Percentiles rank a stretch among this genome's conserved stretches.
These are phyloP conservation scores for Daedaleopsis nitida DNA, from an alignment of 768 basidiomycete genomes.

Conservation along the genomic window DNA sequence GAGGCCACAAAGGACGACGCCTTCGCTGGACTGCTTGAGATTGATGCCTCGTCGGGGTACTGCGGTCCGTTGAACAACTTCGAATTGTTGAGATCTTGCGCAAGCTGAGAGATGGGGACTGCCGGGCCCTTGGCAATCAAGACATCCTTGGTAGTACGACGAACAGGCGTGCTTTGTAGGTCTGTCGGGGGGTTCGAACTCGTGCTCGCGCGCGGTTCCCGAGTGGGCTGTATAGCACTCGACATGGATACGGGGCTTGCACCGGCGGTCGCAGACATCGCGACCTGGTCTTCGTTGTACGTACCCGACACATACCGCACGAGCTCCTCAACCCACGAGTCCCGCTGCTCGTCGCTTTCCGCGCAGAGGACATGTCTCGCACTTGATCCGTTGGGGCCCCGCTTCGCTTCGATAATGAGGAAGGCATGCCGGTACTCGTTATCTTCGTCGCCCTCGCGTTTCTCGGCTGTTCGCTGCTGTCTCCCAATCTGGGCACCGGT, in stretches of 20 bases:
- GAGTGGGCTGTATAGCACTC: background rate
- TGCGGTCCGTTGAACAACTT: conserved; percentile 49
- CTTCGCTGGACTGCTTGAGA: conserved; percentile 32
- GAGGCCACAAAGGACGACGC: conserved; percentile 44
- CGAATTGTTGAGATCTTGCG: conserved; percentile 54
- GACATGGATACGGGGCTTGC: conserved; percentile 18
- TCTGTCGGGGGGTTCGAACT: conserved; percentile 50
- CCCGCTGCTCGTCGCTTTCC: conserved; percentile 91
- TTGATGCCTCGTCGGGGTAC: conserved; percentile 12
- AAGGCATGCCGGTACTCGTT: conserved; percentile 97
- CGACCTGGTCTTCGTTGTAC: conserved; percentile 72
- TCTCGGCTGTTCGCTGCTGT: conserved; percentile 70
- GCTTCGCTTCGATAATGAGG: conserved; percentile 90
- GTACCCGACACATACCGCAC: conserved; percentile 83
- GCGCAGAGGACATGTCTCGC: conserved; percentile 94
- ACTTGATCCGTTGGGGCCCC: conserved; percentile 65
- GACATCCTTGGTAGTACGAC: conserved; percentile 53
- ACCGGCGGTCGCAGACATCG: conserved; percentile 29
- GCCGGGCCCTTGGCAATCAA: conserved; percentile 56
- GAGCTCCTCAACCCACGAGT: conserved; percentile 93
- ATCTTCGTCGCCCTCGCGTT: conserved; percentile 70
- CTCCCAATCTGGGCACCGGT: conserved; percentile 96
- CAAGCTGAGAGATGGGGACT: conserved; percentile 58
- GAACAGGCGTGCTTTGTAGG: conserved; percentile 34
- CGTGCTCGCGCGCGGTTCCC: conserved; percentile 58